Conservation (phyloP, 495 filamentous ascomycete species). For the Antarctomyces pellizariae region DNA sequence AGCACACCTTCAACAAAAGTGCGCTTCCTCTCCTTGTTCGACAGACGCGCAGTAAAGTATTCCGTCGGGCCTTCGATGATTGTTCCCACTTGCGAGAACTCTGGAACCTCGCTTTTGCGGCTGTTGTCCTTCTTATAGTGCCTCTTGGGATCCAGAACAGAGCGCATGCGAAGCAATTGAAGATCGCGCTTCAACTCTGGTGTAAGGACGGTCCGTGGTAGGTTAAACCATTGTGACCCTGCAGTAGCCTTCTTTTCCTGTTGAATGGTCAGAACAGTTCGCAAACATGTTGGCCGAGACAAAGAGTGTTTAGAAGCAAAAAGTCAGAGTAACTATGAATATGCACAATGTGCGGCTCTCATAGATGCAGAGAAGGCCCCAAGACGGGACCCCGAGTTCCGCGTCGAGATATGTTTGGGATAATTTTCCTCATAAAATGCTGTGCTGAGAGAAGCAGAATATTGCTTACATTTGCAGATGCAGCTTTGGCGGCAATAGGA, state of each 20-base stretch:
- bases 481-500: slow-evolving; percentile 16
- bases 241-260: slow-evolving; percentile 21
- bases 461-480: slow-evolving; percentile 22
- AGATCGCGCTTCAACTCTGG: slow-evolving; percentile 70
- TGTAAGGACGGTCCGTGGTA: slow-evolving; percentile 64
- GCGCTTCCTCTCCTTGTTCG: slow-evolving; percentile 68
- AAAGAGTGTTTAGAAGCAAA: not conserved
- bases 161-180: slow-evolving; percentile 68
- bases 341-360: slow-evolving; percentile 35
- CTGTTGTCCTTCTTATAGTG: slow-evolving; percentile 69
- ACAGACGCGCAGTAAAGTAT: slow-evolving; percentile 52
- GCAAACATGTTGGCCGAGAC: slow-evolving; percentile 4
- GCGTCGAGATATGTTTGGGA: slow-evolving; percentile 37
- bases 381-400: slow-evolving; percentile 48
- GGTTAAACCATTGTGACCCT: slow-evolving; percentile 55
- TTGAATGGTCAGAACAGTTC: not conserved
- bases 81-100: slow-evolving; percentile 73
- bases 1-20: slow-evolving; percentile 82
- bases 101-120: slow-evolving; percentile 37
- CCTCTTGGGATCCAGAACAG: slow-evolving; percentile 68
- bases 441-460: slow-evolving; percentile 5
- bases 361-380: slow-evolving; percentile 43
- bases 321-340: slow-evolving; percentile 99
- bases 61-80: slow-evolving; percentile 79
- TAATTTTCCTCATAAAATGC: slow-evolving; percentile 43